Base-by-base conservation (phyloP, 768 basidiomycete species). In the Calocera viscosa region DNA sequence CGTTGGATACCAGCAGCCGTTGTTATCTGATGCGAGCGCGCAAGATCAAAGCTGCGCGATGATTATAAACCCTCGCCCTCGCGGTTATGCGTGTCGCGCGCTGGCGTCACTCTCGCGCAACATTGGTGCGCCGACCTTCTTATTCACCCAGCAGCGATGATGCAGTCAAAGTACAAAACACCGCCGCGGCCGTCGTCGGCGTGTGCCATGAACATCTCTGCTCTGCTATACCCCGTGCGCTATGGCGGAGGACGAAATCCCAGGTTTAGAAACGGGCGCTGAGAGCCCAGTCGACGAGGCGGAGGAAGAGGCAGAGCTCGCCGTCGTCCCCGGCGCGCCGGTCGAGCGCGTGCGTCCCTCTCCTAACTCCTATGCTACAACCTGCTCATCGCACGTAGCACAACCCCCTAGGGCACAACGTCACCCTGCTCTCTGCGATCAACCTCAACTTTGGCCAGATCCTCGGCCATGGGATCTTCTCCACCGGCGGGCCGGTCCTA, bases 401-500 rank as follows among this genome's bases (percentile, higher is more conserved):
- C 30, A 73, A 71, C 22, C 71, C 72, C 17, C 68, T 73, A 24
- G 72, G 72, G 22, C 68, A 66, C n/a, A 53, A 73, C 63, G 70
- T 72, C 38, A 70, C 72, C 2, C 49, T 72, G 32, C 60, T 71
- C 22, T 69, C 67, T 34, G 69, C 70, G 5, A 69, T 70, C n/a
- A 68, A 71, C 68, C 67, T 73, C n/a, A 70, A 73, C 34, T 33
- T 47, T 47, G 64, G 28, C 34, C 32, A 67, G 1, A 66, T 53
- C 64, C 53, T 67, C 19, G 69, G 69, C 16, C 67, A 65, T 11
- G 69, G 69, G n/a, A 63, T 69, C 35, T 69, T 69, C 63, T 63
- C 49, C 2, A 65, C 65, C 12, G 65, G 64, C 5, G 69, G 69
- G 7, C 22, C 65, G 22, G 53, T 69, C 33, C 43, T 69, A n/a